Base-by-base conservation (phyloP, 306 rosid species). In the Potentilla sterilis region DNA sequence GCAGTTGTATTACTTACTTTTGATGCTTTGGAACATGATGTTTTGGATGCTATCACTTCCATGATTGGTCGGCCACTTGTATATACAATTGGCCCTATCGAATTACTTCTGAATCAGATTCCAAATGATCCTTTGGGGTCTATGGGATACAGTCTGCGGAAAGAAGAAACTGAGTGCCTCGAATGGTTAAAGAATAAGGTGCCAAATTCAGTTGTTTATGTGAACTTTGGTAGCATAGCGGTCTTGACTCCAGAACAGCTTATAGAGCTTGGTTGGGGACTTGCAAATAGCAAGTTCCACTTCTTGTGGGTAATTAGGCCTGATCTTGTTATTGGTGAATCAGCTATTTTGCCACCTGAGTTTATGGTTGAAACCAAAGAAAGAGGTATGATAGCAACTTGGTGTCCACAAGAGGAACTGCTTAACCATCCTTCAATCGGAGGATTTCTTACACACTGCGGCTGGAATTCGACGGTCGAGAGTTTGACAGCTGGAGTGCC, bases 281-380 rank as follows among this genome's bases (percentile, higher is more conserved):
- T 79, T 64, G 78, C 82, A 22, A 79, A 79, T n/a, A 79, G 69
- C 67, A 71, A 72, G 6, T 52, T 18, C 8, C 67, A 73, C 2
- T 64, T 79, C 49, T 54, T 78, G 55, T 78, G 82, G 77, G 64
- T 64, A 16, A 72, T 78, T 52, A 78, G 82, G 73, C 74, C 72
- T 21, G 77, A 64, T 42, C 49, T 78, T 37, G 41, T 78, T 37
- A 2, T 24, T 0, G 77, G 76, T 0, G 42, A 61, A 5, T 43
- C 67, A 0, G 58, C 57, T 2, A 15, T 54, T 48, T 28, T 78
- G 28, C 64, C 77, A 11, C 57, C 54, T 2, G 77, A 78, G 16
- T 78, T 78, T 72, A 35, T 72, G 1, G 57, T 64, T 0, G 28
- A 61, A 9, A 48, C 37, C 18, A 51, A 63, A 41, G 77, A 49